Base-by-base conservation (phyloP, 139 green algal species). In the Chlamydomonas schloesseri region DNA sequence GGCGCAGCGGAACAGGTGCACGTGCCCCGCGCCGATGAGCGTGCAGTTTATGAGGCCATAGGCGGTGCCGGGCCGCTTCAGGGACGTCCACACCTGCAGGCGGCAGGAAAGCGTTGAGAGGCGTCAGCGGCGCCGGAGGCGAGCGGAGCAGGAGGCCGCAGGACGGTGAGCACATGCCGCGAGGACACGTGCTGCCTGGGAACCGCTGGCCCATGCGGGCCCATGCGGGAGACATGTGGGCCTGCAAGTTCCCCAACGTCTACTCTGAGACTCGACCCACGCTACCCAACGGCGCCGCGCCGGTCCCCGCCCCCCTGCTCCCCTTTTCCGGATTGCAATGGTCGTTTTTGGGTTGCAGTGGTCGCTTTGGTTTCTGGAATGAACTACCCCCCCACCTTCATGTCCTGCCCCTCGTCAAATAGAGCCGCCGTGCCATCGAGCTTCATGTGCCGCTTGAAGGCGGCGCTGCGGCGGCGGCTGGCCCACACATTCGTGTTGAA, bases 401-500 rank as follows among this genome's bases (percentile, higher is more conserved):
- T 75, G 70, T 87, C 81, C 57, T 87, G 81, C 8, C 6, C 81
- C 81, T 87, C 69, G 17, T 60, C 55, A 20, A 87, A 87, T 33
- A 87, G 69, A 28, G 69, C 26, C 33, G 81, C 81, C 34, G 21
- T 33, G 33, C 81, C 81, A 11, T 47, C 9, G 24, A 87, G 81
- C 68, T 17, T 34, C 81, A 87, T 80, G 62, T 76, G 81, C 69
- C 18, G 65, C 60, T 3, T 60, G 46, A 11, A 33, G 36, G 29
- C 62, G 70, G 26, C 60, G 24, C 23, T 26, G 24, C 34, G 14
- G 33, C 36, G 37, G 34, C 53, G 67, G 37, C 47, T 17, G 71
- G 91, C 87, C 91, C 91, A 95, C 3, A 96, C 28, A 70, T 96
- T 95, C 33, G 92, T 95, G 86, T 95, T 95, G 81, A 92, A 87